phyloP scores from a whole-genome alignment of 257 asterid species.

The Solanum sitiens region DNA sequence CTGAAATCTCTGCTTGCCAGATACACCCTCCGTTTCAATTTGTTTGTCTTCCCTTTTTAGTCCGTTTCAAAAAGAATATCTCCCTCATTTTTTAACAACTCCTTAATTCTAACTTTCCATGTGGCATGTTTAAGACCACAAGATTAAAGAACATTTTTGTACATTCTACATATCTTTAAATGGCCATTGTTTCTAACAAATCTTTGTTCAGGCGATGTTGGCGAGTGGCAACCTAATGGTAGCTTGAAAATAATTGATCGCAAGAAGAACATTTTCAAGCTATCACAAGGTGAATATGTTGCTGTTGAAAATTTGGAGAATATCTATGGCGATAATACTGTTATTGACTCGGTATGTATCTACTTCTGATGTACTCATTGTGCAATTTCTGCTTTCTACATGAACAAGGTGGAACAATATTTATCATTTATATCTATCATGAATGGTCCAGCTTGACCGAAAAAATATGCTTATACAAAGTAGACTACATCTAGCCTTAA shows the following conservation, averaged over 20 bases:
- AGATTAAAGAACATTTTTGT: neutral
- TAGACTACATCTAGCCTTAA: neutral
- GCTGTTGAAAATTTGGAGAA: conserved; percentile 97
- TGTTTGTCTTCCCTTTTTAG: neutral
- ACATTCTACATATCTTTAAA: neutral
- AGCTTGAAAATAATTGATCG: conserved; percentile 89
- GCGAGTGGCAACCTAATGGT: conserved; percentile 91
- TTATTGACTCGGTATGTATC: conserved; percentile 62
- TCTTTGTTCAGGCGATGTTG: conserved; percentile 66
- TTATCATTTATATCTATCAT: neutral
- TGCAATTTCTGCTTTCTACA: neutral
- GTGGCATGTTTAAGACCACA: neutral
- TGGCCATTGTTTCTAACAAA: neutral
- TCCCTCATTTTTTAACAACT: neutral
- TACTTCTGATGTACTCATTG: neutral
- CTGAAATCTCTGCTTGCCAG: neutral
- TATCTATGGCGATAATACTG: conserved; percentile 48
- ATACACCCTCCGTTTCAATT: neutral
- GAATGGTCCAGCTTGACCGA: neutral
- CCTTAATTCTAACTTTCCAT: neutral
- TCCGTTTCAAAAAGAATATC: neutral
- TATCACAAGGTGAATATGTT: conserved; percentile 98
- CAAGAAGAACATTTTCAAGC: conserved; percentile 92
- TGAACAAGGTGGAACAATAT: neutral
- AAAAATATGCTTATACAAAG: neutral